Evolutionary conservation across 306 rosid genomes (phyloP).

Genomic region (Citrullus amarus): DNA sequence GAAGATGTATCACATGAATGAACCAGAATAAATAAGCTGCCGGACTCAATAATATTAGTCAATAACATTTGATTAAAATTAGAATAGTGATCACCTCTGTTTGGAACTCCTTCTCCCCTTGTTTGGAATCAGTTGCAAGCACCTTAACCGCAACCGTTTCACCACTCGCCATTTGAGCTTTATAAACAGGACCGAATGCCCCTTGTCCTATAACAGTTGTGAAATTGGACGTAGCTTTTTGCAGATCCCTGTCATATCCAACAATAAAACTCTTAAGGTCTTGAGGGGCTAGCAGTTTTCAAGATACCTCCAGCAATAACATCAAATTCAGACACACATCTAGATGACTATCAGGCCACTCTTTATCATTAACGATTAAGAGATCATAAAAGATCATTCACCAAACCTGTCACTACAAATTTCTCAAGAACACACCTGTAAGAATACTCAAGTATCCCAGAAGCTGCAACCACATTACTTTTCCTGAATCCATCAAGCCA

Average conservation of each 20-base stretch:
- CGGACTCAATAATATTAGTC: neutral
- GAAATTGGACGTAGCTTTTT: constrained; percentile 80
- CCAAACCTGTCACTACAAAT: neutral
- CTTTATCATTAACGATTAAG: neutral
- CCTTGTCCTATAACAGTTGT: constrained; percentile 96
- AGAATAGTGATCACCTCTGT: constrained; percentile 53
- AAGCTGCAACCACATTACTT: constrained; percentile 63
- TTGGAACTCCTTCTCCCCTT: constrained; percentile 94
- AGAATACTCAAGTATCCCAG: constrained; percentile 88
- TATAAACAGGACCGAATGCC: constrained; percentile 96
- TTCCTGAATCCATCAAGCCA: constrained; percentile 85
- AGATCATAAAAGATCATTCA: neutral
- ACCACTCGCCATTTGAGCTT: constrained; percentile 87
- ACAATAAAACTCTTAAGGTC: neutral
- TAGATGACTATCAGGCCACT: neutral
- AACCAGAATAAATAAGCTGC: neutral
- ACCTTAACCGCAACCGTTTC: constrained; percentile 93
- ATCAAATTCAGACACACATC: neutral
- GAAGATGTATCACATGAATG: neutral
- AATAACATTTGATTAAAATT: neutral
- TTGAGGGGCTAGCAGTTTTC: neutral
- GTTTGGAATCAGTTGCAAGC: constrained; percentile 92
- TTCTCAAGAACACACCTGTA: constrained; percentile 54
- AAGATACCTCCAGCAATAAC: neutral
- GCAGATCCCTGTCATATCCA: constrained; percentile 64